A percentile compares a stretch with the other conserved stretches of the same genome.
Evolutionary conservation across 2,329 filamentous ascomycete species (phyloP).

Genomic region (Calonectria naviculata): DNA sequence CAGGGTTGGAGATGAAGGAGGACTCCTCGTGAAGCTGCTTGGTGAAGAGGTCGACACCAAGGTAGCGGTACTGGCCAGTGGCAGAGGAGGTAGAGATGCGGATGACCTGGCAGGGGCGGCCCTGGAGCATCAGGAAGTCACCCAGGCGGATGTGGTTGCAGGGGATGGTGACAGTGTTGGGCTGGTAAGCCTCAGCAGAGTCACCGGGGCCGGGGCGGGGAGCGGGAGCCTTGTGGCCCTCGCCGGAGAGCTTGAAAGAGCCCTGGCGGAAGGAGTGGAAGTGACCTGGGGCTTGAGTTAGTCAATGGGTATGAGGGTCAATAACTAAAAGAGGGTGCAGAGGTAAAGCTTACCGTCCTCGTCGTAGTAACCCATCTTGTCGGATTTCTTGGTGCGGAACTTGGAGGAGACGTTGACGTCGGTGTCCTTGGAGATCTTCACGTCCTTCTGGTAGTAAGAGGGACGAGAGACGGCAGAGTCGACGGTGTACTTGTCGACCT

Average conservation of each 20-base stretch:
- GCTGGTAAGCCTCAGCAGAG: constrained; percentile 51
- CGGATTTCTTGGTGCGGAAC: constrained; percentile 55
- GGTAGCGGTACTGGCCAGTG: constrained; percentile 99
- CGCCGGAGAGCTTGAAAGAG: constrained; percentile 68
- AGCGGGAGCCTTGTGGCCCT: constrained; percentile 56
- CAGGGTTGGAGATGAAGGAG: constrained; percentile 96
- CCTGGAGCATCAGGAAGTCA: constrained; percentile 98
- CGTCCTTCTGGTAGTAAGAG: constrained; percentile 62
- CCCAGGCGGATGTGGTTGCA: constrained; percentile 99
- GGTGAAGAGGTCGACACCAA: constrained; percentile 99
- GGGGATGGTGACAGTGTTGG: constrained; percentile 96
- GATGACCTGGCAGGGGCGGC: constrained; percentile 99
- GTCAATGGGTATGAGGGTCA: background rate
- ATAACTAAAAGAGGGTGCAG: background rate
- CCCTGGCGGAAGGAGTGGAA: constrained; percentile 69
- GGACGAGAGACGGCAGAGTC: constrained; percentile 54
- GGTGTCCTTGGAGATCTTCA: constrained; percentile 74
- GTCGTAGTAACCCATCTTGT: constrained; percentile 76
- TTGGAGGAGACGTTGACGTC: constrained; percentile 69
- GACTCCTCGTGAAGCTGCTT: constrained; percentile 99
- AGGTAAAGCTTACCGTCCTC: constrained; percentile 62
- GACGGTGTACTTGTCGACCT: constrained; percentile 41
- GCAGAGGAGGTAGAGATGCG: constrained; percentile 98
- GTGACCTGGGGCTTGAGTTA: constrained; percentile 55
- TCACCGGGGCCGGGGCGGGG: constrained; percentile 42